Base-by-base conservation (phyloP, 2,329 filamentous ascomycete genomes). In the Myriosclerotinia scirpicola region DNA sequence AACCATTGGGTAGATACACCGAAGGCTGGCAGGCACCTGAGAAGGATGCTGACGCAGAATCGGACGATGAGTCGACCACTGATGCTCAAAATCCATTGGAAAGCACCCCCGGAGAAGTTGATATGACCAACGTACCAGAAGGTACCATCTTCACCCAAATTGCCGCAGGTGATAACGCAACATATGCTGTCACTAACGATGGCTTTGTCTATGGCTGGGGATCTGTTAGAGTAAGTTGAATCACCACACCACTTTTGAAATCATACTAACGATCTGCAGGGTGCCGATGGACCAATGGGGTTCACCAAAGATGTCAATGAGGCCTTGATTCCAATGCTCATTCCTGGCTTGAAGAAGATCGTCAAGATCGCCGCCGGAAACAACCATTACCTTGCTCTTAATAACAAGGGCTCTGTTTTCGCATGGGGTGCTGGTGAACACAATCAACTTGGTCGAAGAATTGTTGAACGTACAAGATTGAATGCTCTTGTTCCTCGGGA, bases 171-270 rank as follows among this genome's bases (percentile, higher is more conserved):
- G 90, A 94, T 79, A 92, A 87, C 76, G 87, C 88, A 58, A 90
- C 85, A 3, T 93, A 94, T 77, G 90, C 84, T 7, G 82, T 95
- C 46, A 93, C 91, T 15, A 84, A 87, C 58, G 86, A 90, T 68
- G 91, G 91, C n/a, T 82, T 85, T 62, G 87, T 94, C 40, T 94
- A 91, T 73, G 91, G 91, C 69, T 94, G 91, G 90, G 91, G 91
- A 56, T 92, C 90, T 17, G 94, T 94, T 81, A 83, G 89, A 71
- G 83, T 87, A 79, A 75, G 81, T 78, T 58, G 0, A 7, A 54
- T 44, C 54, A 60, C 40, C 30, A n/a, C 44, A 46, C 9, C 5
- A 9, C 5, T 30, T 44, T 46, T 34, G n/a, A 34, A 44, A 50
- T 55, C 22, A 65, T 52, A 60, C 36, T 66, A 61, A 72, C 56